Percentiles rank a stretch among this genome's conserved stretches.
phyloP scores from a whole-genome alignment of 2,329 filamentous ascomycete genomes.

The Hymenoscyphus fructigenus region DNA sequence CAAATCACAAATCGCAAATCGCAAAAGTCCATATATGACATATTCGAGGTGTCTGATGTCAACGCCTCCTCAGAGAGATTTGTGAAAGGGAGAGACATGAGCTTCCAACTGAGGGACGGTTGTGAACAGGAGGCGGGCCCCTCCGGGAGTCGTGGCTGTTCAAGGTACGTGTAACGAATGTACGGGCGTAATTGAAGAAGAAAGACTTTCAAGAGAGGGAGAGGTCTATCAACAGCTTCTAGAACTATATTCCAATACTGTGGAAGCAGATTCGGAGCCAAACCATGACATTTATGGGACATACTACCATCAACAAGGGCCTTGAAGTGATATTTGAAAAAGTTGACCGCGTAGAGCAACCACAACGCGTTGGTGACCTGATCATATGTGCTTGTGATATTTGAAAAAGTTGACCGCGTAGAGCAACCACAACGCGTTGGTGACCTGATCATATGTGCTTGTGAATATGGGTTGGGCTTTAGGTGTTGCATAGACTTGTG shows the following conservation, averaged over 20 bases:
- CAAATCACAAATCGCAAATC: no score
- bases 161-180: no score
- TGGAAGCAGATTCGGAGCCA: conserved; percentile 41
- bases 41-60: no score
- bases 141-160: no score
- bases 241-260: conserved; percentile 43
- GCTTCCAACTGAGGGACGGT: no score
- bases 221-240: no score
- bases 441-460: conserved; percentile 33
- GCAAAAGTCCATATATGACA: no score
- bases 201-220: no score
- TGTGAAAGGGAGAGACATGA: no score
- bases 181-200: no score
- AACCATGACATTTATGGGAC: conserved; percentile 36
- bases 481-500: conserved; percentile 42
- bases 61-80: no score
- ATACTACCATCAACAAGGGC: conserved; percentile 40
- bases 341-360: conserved; percentile 49
- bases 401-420: conserved; percentile 54
- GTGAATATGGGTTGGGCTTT: conserved; percentile 41
- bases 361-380: conserved; percentile 45
- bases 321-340: conserved; percentile 52
- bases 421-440: conserved; percentile 48
- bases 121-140: no score
- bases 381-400: conserved; percentile 42